phyloP scores from a whole-genome alignment of 169 alveolate species.

The Nephromyces sp. region DNA sequence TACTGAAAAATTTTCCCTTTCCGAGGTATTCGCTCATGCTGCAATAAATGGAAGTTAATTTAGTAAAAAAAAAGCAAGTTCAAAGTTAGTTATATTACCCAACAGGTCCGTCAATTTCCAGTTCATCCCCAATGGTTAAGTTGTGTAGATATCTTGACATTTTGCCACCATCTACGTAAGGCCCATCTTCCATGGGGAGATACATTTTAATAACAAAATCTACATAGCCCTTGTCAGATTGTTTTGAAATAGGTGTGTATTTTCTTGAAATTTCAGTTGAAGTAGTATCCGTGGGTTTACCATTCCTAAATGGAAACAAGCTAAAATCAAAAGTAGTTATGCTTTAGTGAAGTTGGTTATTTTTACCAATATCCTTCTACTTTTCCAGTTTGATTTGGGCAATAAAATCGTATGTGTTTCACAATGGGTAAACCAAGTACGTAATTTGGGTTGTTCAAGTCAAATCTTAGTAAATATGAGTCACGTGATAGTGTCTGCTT shows the following conservation, averaged over 20 bases:
- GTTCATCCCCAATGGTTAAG: constrained; percentile 43
- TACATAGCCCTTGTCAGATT: constrained; percentile 29
- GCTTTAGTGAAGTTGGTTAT: neutral
- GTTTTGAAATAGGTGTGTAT: constrained; percentile 52
- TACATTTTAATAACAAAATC: constrained; percentile 55
- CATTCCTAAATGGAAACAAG: constrained; percentile 22
- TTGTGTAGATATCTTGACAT: constrained; percentile 55
- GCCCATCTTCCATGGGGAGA: constrained; percentile 33
- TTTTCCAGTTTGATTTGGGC: constrained; percentile 4
- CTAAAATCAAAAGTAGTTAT: neutral
- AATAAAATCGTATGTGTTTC: constrained; percentile 25
- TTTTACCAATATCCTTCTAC: constrained; percentile 5
- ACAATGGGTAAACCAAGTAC: constrained; percentile 46
- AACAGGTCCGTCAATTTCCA: constrained; percentile 54
- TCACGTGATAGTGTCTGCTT: constrained; percentile 37
- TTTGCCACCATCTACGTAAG: constrained; percentile 59
- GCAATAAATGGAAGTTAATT: neutral
- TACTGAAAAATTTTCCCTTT: constrained; percentile 21
- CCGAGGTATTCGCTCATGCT: constrained; percentile 28
- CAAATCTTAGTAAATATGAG: constrained; percentile 40
- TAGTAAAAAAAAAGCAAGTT: too few species aligned
- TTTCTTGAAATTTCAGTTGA: constrained; percentile 31
- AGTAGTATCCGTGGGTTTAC: constrained; percentile 13
- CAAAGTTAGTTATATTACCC: constrained; percentile 43
- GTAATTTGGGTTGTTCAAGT: constrained; percentile 14